These are phyloP conservation scores for Irpex sp. DNA, from an alignment of 1,284 basidiomycete genomes.

Conservation along the genomic window DNA sequence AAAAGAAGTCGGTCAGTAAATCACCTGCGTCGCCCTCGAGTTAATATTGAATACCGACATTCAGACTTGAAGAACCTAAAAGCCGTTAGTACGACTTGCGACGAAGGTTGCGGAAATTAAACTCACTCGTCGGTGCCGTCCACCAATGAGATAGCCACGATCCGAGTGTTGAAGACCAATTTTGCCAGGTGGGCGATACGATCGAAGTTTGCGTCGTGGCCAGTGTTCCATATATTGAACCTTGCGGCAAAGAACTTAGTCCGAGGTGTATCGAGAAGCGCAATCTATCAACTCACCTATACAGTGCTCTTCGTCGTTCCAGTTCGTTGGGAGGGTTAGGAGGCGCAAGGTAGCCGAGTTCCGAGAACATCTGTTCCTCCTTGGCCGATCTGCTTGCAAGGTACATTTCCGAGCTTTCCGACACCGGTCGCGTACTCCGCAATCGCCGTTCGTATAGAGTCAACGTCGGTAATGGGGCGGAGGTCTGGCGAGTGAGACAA, in stretches of 20 bases:
- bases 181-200: constrained; percentile 87
- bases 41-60: constrained; percentile 39
- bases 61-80: constrained; percentile 79
- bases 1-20: not conserved
- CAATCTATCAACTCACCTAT: constrained; percentile 48
- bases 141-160: constrained; percentile 77
- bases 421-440: constrained; percentile 33
- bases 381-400: constrained; percentile 45
- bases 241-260: constrained; percentile 32
- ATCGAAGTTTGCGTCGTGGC: constrained; percentile 86
- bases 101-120: not conserved
- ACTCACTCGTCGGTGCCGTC: constrained; percentile 75
- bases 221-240: constrained; percentile 85
- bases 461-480: constrained; percentile 49
- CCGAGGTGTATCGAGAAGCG: not conserved
- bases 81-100: constrained; percentile 5
- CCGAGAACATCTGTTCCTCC: constrained; percentile 55
- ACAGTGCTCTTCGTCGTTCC: constrained; percentile 73
- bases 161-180: constrained; percentile 87
- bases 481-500: constrained; percentile 54
- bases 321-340: constrained; percentile 79
- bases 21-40: not conserved
- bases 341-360: constrained; percentile 70
- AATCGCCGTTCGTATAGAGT: constrained; percentile 33
- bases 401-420: constrained; percentile 27